phyloP scores from a whole-genome alignment of 202 grass and related monocot species.

The Setaria italica region DNA sequence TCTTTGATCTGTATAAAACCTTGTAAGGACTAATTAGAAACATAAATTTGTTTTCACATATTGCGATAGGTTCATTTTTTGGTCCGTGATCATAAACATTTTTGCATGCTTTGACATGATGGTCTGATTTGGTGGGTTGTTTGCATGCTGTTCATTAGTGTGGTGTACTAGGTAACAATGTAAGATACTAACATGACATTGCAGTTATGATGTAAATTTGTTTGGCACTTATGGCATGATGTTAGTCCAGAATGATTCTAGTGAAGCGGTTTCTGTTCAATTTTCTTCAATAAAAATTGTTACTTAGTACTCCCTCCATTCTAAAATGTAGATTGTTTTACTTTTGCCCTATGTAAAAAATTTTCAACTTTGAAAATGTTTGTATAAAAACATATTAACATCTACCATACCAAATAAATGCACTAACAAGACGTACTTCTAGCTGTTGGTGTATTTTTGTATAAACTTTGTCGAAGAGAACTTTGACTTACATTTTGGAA shows the following conservation, averaged over 20 bases:
- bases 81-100: neutral
- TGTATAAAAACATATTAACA: too few species aligned
- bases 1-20: conserved; percentile 1
- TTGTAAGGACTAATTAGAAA: neutral
- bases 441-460: too few species aligned
- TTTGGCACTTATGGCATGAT: neutral
- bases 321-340: too few species aligned
- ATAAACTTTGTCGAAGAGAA: too few species aligned
- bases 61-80: neutral
- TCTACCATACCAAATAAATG: too few species aligned
- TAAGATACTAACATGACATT: neutral
- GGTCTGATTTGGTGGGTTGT: neutral
- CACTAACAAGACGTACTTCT: too few species aligned
- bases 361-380: too few species aligned
- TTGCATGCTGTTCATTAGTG: conserved; percentile 7
- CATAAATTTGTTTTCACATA: conserved; percentile 12
- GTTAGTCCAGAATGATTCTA: conserved; percentile 24
- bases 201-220: neutral
- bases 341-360: too few species aligned
- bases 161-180: conserved; percentile 4
- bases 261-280: conserved; percentile 16
- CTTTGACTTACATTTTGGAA: too few species aligned
- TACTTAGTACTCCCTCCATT: neutral
- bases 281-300: neutral
- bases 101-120: conserved; percentile 22